Evolutionary conservation across 352 stramenopile species (phyloP), one percentile per base, ranked within the genome.

Genomic region (Pythium aphanidermatum): DNA sequence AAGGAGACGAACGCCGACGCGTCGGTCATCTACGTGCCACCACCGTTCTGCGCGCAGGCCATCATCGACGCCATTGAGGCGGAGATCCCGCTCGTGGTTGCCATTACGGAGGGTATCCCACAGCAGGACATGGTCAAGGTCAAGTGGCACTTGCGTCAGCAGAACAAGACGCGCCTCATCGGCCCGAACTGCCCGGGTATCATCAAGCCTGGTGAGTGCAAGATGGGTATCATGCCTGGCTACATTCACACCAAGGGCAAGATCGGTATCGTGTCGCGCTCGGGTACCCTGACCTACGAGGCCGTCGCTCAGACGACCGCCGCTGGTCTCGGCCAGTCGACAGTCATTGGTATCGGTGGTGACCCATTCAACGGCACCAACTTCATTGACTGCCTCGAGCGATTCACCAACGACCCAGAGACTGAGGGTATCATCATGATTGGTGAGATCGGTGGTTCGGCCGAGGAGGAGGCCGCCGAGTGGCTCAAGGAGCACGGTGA

Each of bases 381-480:
- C 84, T 99, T 99, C 66, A 98, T 99, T 52, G 97, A 99, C 79
- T 99, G 96, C 66, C 83, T 99, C 24, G 95, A 99, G 76, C 74
- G 89, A 37, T 99, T 99, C 74, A 98, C 94, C 27, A 98, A 99
- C 63, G 97, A 99, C 83, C 96, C 96, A 2, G 79, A 99, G 76
- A 99, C 96, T 10, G 90, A 98, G 56, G 92, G 96, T 38, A 99
- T 99, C 74, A 98, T 99, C 56, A 99, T 99, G 96, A 99, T 99
- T 65, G 97, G 97, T 54, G 97, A 99, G 77, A 99, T 99, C 71
- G 97, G 97, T 51, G 97, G 97, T 46, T 90, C 70, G 32, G 96
- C 96, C 14, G 97, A 99, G 71, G 97, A 99, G 68, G 95, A 99
- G 61, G 96, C 97, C 32, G 96, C 96, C 24, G 96, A 98, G 64